phyloP scores from a whole-genome alignment of 148 eudicot species.

The Dianthus caryophyllus region DNA sequence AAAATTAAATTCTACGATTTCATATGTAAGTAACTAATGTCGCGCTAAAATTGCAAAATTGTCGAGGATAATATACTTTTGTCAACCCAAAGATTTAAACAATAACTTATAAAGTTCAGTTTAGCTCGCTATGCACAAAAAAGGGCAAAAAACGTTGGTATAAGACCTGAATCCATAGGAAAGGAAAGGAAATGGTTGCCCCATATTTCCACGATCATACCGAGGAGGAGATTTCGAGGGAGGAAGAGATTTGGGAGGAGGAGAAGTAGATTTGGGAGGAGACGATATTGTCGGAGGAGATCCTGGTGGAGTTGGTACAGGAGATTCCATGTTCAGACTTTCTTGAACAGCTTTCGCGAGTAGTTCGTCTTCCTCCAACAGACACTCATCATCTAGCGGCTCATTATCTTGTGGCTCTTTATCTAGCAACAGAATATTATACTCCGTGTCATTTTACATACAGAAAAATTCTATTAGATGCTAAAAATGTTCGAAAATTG shows the following conservation, averaged over 20 bases:
- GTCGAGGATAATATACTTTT: not conserved
- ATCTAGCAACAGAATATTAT: too few relatives aligned
- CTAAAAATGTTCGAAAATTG: not conserved
- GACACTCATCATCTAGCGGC: slow-evolving; percentile 48
- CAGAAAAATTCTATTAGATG: too few relatives aligned
- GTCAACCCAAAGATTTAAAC: not conserved
- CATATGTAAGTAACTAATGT: not conserved
- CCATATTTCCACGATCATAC: slow-evolving; percentile 49
- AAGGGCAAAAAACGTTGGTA: slow-evolving; percentile 4
- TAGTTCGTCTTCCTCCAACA: slow-evolving; percentile 78
- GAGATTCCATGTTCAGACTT: slow-evolving; percentile 53
- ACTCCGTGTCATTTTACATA: not conserved
- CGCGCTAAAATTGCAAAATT: not conserved
- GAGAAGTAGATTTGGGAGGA: slow-evolving; percentile 30
- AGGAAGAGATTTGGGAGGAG: slow-evolving; percentile 30
- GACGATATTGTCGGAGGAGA: slow-evolving; percentile 15
- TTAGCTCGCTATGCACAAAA: slow-evolving; percentile 2
- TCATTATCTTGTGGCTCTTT: too few relatives aligned
- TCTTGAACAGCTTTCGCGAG: slow-evolving; percentile 91
- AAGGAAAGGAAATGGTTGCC: slow-evolving; percentile 50
- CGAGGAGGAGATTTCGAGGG: slow-evolving; percentile 54
- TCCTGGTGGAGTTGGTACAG: slow-evolving; percentile 28
- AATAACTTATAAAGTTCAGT: not conserved
- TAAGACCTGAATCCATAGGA: slow-evolving; percentile 66
- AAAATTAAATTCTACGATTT: not conserved